These are phyloP conservation scores for Lachnellula arida DNA, from an alignment of 2,329 filamentous ascomycete genomes.

Conservation along the genomic window DNA sequence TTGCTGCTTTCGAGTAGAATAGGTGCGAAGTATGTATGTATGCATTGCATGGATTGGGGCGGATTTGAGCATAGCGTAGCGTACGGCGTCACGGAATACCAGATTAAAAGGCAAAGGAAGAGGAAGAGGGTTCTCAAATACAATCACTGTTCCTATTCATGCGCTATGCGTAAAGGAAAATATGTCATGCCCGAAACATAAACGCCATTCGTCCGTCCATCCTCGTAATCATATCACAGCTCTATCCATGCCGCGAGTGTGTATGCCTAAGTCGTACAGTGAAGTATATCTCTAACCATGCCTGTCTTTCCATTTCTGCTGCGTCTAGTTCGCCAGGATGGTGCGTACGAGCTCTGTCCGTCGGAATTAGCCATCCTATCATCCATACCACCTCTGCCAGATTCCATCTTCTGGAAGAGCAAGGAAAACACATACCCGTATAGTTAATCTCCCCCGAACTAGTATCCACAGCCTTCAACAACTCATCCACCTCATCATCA, in stretches of 20 bases:
- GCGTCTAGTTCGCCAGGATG: slow-evolving; percentile 71
- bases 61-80: not conserved
- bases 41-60: not conserved
- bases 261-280: slow-evolving; percentile 16
- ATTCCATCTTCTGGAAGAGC: not conserved
- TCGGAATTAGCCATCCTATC: slow-evolving; percentile 7
- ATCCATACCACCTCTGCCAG: not conserved
- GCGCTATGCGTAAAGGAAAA: slow-evolving; percentile 3
- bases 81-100: slow-evolving; percentile 5
- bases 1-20: slow-evolving; percentile 33
- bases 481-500: slow-evolving; percentile 96
- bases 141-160: slow-evolving; percentile 7
- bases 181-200: slow-evolving; percentile 7
- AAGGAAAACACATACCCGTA: slow-evolving; percentile 59
- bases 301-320: not conserved
- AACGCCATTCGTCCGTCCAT: slow-evolving; percentile 9
- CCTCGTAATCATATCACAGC: slow-evolving; percentile 13
- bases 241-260: slow-evolving; percentile 18
- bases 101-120: slow-evolving; percentile 1
- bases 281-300: slow-evolving; percentile 16
- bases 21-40: not conserved
- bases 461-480: slow-evolving; percentile 96
- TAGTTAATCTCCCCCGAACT: slow-evolving; percentile 98
- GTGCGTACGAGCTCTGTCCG: slow-evolving; percentile 72
- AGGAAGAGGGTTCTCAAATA: not conserved